Evolutionary conservation across 2,329 filamentous ascomycete species (phyloP).

Genomic region (Paramyrothecium roridum): DNA sequence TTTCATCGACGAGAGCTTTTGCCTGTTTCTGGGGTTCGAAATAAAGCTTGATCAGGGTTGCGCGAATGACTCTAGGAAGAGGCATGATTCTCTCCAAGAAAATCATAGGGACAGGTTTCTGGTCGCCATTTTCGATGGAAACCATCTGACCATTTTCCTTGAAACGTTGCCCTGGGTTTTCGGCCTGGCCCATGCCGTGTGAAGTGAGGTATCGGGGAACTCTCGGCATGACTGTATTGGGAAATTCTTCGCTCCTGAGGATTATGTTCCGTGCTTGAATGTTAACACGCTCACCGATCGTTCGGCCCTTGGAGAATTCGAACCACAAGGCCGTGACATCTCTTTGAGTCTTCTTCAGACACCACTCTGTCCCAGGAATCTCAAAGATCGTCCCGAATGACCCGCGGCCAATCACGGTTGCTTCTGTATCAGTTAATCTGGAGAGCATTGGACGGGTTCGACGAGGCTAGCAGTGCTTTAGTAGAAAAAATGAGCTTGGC

Average conservation of each 20-base stretch:
- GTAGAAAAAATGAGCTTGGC: too few species aligned
- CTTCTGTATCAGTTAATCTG: neutral
- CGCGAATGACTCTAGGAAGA: constrained; percentile 1
- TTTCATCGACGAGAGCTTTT: neutral
- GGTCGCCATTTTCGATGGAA: constrained; percentile 1
- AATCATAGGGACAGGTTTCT: constrained; percentile 1
- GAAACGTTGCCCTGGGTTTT: neutral
- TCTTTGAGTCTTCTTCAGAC: too few species aligned
- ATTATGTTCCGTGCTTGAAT: neutral
- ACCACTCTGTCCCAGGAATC: too few species aligned
- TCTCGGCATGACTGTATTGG: neutral
- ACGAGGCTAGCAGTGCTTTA: too few species aligned
- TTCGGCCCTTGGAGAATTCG: too few species aligned
- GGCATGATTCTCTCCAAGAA: constrained; percentile 4
- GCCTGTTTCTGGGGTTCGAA: constrained; percentile 1
- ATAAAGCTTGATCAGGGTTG: constrained; percentile 2
- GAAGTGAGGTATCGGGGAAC: neutral
- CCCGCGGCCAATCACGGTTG: neutral
- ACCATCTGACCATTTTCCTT: neutral
- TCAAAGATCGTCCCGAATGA: too few species aligned
- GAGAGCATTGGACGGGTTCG: neutral
- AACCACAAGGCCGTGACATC: too few species aligned
- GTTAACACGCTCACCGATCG: neutral
- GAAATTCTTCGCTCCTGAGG: neutral
- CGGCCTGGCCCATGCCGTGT: neutral